Evolutionary conservation across 306 rosid species (phyloP).

Genomic region (Acacia melanoxylon): DNA sequence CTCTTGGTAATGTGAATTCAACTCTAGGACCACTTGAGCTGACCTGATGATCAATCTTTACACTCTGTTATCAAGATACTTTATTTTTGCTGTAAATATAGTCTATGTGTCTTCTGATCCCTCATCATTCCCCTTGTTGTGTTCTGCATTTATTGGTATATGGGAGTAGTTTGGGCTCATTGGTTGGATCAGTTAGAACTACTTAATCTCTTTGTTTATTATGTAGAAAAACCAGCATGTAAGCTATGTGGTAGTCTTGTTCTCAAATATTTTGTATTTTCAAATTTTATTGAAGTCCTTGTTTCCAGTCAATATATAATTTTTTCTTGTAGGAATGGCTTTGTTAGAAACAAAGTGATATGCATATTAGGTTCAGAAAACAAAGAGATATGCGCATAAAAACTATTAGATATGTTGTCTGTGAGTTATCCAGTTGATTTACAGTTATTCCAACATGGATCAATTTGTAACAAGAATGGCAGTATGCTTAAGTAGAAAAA

Average conservation of each 20-base stretch:
- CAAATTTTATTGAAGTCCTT: not conserved
- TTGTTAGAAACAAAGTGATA: not conserved
- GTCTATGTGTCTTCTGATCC: not conserved
- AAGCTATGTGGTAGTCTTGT: not conserved
- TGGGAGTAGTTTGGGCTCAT: not conserved
- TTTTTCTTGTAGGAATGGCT: not conserved
- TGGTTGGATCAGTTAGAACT: not conserved
- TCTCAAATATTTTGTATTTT: not conserved
- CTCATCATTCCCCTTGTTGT: not conserved
- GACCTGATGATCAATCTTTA: not conserved
- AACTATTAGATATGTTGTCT: not conserved
- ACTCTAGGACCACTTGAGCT: not conserved
- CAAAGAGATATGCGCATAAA: not conserved
- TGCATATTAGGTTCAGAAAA: not conserved
- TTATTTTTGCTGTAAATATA: not conserved
- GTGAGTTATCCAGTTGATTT: not conserved
- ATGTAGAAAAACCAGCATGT: not conserved
- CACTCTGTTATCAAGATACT: not conserved
- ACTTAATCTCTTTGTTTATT: not conserved
- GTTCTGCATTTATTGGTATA: not conserved
- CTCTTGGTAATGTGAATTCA: not conserved
- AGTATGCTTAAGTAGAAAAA: not conserved
- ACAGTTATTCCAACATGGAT: not conserved
- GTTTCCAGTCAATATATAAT: not conserved
- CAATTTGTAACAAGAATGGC: not conserved